These are phyloP conservation scores for Botrytis deweyae DNA, from an alignment of 2,329 filamentous ascomycete species.

Conservation along the genomic window DNA sequence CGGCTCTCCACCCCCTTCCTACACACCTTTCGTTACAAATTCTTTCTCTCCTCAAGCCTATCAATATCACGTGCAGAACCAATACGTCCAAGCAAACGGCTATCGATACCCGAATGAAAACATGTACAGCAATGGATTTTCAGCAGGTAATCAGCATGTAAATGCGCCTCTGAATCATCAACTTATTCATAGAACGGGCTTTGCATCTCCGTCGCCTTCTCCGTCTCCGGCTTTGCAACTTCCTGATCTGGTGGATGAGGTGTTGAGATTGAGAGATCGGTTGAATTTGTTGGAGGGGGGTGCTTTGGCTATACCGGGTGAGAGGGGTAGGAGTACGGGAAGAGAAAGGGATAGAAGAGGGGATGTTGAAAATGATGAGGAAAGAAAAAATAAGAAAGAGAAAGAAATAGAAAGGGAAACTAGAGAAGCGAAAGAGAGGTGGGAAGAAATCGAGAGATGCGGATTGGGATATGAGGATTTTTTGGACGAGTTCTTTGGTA, in stretches of 20 bases:
- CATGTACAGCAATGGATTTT: not conserved
- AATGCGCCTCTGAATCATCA: not conserved
- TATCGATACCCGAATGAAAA: conserved; percentile 20
- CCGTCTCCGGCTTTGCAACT: not conserved
- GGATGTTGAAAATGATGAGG: not conserved
- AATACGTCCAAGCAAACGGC: not conserved
- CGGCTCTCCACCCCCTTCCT: not conserved
- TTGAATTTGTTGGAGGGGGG: not conserved
- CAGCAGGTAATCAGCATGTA: not conserved
- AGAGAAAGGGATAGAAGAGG: not conserved
- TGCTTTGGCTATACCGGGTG: not conserved
- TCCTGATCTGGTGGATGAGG: not conserved
- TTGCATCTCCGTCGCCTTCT: not conserved
- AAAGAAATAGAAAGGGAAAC: not conserved
- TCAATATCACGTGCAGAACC: not conserved
- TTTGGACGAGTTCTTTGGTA: not conserved
- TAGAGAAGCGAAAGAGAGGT: not conserved
- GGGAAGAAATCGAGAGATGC: not conserved
- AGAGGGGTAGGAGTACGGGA: not conserved
- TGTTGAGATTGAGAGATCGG: not conserved
- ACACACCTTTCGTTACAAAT: not conserved
- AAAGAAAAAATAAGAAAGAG: not conserved
- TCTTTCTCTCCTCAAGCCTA: not conserved
- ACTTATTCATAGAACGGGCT: not conserved
- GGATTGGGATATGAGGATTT: not conserved